A percentile compares a stretch with the other conserved stretches of the same genome.
phyloP scores from a whole-genome alignment of 2,329 filamentous ascomycete genomes.

The Atkinsonella hypoxylon region DNA sequence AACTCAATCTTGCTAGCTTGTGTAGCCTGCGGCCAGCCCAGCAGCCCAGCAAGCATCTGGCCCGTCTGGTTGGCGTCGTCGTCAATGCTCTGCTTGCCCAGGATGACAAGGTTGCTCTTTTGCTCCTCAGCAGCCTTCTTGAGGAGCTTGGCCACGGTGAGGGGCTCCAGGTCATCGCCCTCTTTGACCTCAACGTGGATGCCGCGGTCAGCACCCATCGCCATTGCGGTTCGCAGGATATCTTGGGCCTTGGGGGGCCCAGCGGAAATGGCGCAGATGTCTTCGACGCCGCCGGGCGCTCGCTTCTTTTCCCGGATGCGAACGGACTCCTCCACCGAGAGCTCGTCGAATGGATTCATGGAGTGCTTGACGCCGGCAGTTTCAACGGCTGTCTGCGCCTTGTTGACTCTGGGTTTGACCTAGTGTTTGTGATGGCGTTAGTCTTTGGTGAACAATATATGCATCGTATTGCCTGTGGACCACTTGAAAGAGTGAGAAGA shows the following conservation, averaged over 20 bases:
- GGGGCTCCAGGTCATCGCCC: constrained; percentile 68
- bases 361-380: constrained; percentile 90
- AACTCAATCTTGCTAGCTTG: constrained; percentile 81
- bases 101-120: constrained; percentile 79
- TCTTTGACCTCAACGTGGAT: constrained; percentile 78
- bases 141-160: constrained; percentile 86
- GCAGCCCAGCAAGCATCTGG: constrained; percentile 88
- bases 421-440: constrained; percentile 16
- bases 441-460: background rate
- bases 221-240: constrained; percentile 90
- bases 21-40: constrained; percentile 91
- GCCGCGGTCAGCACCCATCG: constrained; percentile 89
- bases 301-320: constrained; percentile 81
- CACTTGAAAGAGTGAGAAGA: background rate
- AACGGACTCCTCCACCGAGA: constrained; percentile 92
- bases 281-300: constrained; percentile 63
- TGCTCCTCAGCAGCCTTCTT: constrained; percentile 69
- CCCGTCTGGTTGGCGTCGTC: constrained; percentile 93
- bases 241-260: constrained; percentile 82
- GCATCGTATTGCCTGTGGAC: too few species aligned
- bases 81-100: constrained; percentile 98
- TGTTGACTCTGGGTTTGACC: constrained; percentile 61
- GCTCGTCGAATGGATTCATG: constrained; percentile 98
- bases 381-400: constrained; percentile 74
- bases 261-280: constrained; percentile 82